phyloP scores from a whole-genome alignment of 768 basidiomycete genomes.

The Mrakia frigida region DNA sequence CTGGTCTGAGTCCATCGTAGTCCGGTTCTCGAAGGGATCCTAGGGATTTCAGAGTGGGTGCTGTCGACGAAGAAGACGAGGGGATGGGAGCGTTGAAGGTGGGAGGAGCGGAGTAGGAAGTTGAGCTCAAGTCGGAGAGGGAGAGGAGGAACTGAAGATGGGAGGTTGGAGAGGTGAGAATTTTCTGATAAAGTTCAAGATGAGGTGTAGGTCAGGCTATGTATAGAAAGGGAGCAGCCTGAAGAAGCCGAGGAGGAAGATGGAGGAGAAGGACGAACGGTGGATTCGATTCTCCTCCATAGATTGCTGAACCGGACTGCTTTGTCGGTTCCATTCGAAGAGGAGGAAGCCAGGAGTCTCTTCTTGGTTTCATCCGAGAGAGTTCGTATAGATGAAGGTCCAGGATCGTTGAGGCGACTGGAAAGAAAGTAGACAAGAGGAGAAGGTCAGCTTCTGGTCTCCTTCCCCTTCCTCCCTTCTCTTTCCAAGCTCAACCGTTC shows the following conservation, averaged over 20 bases:
- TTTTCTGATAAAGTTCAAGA: background rate
- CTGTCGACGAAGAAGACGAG: background rate
- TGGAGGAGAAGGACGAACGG: conserved; percentile 19
- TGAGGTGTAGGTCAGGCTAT: background rate
- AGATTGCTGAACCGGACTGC: conserved; percentile 20
- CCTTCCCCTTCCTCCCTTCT: background rate
- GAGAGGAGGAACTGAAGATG: conserved; percentile 32
- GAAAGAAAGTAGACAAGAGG: background rate
- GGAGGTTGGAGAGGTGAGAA: conserved; percentile 16
- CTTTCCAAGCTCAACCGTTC: background rate
- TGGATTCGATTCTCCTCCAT: conserved; percentile 9
- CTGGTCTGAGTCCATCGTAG: background rate
- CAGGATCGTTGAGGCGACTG: conserved; percentile 19
- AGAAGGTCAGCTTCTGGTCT: background rate
- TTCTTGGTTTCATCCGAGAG: conserved; percentile 27
- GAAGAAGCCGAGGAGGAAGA: background rate
- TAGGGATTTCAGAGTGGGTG: background rate
- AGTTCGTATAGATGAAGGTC: conserved; percentile 13
- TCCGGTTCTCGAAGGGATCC: conserved; percentile 3
- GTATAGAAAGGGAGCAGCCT: background rate
- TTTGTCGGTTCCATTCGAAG: conserved; percentile 22
- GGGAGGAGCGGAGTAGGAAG: conserved; percentile 3
- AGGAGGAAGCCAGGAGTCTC: conserved; percentile 22
- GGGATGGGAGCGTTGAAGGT: conserved; percentile 4
- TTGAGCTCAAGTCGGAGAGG: conserved; percentile 10